Evolutionary conservation across 2,329 filamentous ascomycete genomes (phyloP).

Genomic region (Trichocomaceae sp.): DNA sequence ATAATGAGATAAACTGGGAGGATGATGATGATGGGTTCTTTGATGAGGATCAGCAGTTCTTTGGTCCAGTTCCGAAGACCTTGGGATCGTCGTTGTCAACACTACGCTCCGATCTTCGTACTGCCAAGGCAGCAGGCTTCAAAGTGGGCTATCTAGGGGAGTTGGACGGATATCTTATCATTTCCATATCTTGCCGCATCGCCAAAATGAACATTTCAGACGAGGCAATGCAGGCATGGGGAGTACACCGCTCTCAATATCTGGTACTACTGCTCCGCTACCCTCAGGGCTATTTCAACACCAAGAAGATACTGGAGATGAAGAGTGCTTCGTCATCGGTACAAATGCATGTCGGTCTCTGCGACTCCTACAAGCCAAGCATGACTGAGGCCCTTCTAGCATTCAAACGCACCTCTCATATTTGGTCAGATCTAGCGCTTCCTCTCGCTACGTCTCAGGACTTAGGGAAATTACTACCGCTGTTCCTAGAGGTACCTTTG

Average conservation of each 20-base stretch:
- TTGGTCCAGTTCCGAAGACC: background rate
- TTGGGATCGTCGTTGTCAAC: conserved; percentile 17
- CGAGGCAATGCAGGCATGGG: conserved; percentile 16
- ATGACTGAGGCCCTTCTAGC: conserved; percentile 46
- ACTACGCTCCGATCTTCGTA: conserved; percentile 56
- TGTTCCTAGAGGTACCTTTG: conserved; percentile 65
- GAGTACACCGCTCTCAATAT: conserved; percentile 30
- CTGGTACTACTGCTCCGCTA: conserved; percentile 67
- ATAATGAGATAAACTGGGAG: conserved; percentile 15
- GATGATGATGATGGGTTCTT: conserved; percentile 14
- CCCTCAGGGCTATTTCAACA: conserved; percentile 52
- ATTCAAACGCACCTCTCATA: conserved; percentile 32
- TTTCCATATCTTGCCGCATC: conserved; percentile 64
- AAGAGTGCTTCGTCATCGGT: conserved; percentile 35
- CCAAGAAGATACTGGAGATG: conserved; percentile 48
- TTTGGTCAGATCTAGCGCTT: background rate
- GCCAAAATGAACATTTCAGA: conserved; percentile 41
- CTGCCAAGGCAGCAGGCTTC: conserved; percentile 60
- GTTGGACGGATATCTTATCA: conserved; percentile 45
- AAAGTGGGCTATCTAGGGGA: conserved; percentile 58
- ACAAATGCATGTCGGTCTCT: conserved; percentile 64
- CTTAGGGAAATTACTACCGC: conserved; percentile 44
- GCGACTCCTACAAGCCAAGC: conserved; percentile 65
- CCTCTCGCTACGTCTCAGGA: background rate
- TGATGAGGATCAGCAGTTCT: conserved; percentile 13